Evolutionary conservation across 495 filamentous ascomycete genomes (phyloP), one percentile per base, ranked within the genome.

Genomic region (Aspergillus wentii): DNA sequence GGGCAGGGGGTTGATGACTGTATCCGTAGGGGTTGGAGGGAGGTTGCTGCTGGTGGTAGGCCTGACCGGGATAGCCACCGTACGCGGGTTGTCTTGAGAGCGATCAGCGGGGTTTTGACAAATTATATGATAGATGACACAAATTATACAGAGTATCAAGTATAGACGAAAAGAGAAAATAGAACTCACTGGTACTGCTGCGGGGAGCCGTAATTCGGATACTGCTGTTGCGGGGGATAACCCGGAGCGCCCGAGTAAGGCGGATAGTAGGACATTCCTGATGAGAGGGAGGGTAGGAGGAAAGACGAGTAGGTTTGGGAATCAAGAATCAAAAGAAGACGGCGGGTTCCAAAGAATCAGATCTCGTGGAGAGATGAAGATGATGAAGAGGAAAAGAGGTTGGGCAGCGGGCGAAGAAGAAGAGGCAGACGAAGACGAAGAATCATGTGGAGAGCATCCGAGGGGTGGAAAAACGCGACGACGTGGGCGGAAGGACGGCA

Each of bases 261-360:
- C 21, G 69, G 70, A 41, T 74, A 76, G 44, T 70, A 75, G 39
- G 72, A 76, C 72, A 76, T 76, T 40, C 43, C 46, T 41, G 27
- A 15, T 17, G 20, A 40, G 30, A 29, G 23, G 33, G 37, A 39
- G 28, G 21, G 17, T 20, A 36, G 30, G 27, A 31, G 19, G 33
- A 17, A 35, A 28, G 21, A 31, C 15, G 19, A 14, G 17, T 23
- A 38, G 20, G 17, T 13, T 14, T 17, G 18, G 17, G 23, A 29
- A 21, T n/a, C 19, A 19, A 17, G 11, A 9, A 26, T 18, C 11
- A 25, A 17, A 27, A 9, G n/a, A 6, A 21, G 30, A 29, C 30
- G 35, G 35, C 20, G 10, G 22, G 10, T 17, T 11, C 14, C 8
- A 20, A 37, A 3, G 32, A 15, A 19, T 22, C 10, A 17, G 31